Percentiles rank a stretch among this genome's conserved stretches.
These are phyloP conservation scores for Zygosaccharomyces pseudobailii DNA, from an alignment of 1,139 yeast genomes.

Conservation along the genomic window DNA sequence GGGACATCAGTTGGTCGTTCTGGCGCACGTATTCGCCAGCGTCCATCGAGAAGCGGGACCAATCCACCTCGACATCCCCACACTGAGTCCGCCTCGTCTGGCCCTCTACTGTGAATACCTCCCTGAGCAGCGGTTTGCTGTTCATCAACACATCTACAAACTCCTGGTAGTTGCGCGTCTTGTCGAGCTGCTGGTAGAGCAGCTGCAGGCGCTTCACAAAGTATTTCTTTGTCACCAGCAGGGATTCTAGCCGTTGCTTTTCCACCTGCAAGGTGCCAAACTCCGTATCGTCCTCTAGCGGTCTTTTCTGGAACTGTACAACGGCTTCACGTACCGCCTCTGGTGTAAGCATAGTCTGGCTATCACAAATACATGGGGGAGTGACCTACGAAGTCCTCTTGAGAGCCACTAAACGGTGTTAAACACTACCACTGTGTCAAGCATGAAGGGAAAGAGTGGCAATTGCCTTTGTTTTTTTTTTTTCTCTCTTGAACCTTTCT, in stretches of 20 bases:
- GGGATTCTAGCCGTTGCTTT: slow-evolving; percentile 19
- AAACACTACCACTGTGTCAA: not conserved
- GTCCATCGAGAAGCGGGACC: slow-evolving; percentile 30
- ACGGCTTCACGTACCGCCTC: slow-evolving; percentile 14
- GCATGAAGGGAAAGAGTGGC: not conserved
- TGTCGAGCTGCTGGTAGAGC: slow-evolving; percentile 27
- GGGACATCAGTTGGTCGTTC: slow-evolving; percentile 19
- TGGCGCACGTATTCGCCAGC: slow-evolving; percentile 23
- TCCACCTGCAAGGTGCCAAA: slow-evolving; percentile 24
- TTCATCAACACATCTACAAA: slow-evolving; percentile 28
- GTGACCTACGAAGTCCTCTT: not conserved
- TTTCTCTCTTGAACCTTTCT: not conserved
- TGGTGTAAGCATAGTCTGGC: slow-evolving; percentile 15
- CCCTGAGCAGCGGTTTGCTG: slow-evolving; percentile 24
- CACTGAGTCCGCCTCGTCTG: slow-evolving; percentile 26
- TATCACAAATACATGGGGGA: not conserved
- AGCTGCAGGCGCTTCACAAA: slow-evolving; percentile 24
- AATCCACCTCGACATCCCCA: slow-evolving; percentile 48
- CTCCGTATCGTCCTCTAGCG: slow-evolving; percentile 22
- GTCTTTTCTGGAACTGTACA: slow-evolving; percentile 23
- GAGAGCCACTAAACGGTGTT: not conserved
- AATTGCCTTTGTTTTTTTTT: not conserved
- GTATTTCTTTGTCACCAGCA: slow-evolving; percentile 19
- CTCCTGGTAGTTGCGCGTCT: slow-evolving; percentile 31
- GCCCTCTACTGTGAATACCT: slow-evolving; percentile 30